phyloP scores from a whole-genome alignment of 768 basidiomycete genomes.

The Tylopilus plumbeoviolaceoides region DNA sequence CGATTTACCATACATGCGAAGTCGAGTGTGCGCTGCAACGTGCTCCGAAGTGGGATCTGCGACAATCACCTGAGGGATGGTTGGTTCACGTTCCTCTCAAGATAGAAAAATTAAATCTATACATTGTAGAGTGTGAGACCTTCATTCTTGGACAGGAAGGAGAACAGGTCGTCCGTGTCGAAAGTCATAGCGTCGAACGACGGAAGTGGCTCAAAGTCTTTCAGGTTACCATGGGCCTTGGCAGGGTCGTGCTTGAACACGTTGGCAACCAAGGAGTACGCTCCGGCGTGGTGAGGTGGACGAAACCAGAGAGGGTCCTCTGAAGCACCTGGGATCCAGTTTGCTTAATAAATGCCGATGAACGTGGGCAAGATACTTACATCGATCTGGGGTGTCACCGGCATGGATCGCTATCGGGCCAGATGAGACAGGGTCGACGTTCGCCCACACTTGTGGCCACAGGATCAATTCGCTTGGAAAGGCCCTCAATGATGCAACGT shows the following conservation, averaged over 20 bases:
- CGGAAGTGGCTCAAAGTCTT: background rate
- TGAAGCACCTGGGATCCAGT: conserved; percentile 1
- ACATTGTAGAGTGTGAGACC: conserved; percentile 7
- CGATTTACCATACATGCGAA: background rate
- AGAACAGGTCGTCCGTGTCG: background rate
- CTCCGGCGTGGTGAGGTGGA: conserved; percentile 4
- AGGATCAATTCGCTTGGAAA: conserved; percentile 5
- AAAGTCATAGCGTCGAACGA: background rate
- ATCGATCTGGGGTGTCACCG: background rate
- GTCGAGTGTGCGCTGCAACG: conserved; percentile 6
- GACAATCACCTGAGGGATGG: conserved; percentile 1
- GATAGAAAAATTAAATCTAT: background rate
- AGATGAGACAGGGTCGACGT: background rate
- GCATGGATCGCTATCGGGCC: background rate
- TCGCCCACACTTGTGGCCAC: conserved; percentile 3
- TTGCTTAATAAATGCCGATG: background rate
- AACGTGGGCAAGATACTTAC: background rate
- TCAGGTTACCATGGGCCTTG: background rate
- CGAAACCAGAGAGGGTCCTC: conserved; percentile 2
- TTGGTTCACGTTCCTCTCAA: background rate
- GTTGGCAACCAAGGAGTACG: conserved; percentile 8
- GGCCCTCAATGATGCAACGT: conserved; percentile 2
- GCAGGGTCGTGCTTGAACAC: background rate
- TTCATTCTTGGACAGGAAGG: background rate
- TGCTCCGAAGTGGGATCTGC: conserved; percentile 9